Evolutionary conservation across 495 filamentous ascomycete species (phyloP).

Genomic region (Xylaria venustula): DNA sequence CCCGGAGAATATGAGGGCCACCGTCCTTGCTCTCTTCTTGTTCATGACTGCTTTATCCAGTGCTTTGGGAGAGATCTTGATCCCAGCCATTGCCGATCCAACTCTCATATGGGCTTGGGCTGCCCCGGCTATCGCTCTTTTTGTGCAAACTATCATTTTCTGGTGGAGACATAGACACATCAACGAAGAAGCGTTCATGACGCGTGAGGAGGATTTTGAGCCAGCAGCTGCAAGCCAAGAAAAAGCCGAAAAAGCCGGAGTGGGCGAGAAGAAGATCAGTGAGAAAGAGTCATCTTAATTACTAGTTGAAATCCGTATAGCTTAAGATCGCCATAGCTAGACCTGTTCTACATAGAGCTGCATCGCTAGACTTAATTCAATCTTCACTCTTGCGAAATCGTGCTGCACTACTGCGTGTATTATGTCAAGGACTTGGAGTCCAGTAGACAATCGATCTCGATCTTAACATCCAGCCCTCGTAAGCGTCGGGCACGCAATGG

Average conservation of each 20-base stretch:
- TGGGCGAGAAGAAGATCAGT: neutral
- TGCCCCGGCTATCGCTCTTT: slow-evolving; percentile 48
- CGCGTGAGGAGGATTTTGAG: slow-evolving; percentile 21
- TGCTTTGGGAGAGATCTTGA: slow-evolving; percentile 51
- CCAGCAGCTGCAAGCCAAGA: neutral
- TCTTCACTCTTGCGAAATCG: too few relatives aligned
- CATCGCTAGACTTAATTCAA: too few relatives aligned
- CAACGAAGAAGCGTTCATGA: slow-evolving; percentile 48
- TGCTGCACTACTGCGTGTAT: too few relatives aligned
- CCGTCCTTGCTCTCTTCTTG: slow-evolving; percentile 47
- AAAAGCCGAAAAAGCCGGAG: neutral
- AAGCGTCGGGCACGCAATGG: too few relatives aligned
- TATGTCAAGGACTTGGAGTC: too few relatives aligned
- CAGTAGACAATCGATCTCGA: too few relatives aligned
- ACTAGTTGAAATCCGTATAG: too few relatives aligned
- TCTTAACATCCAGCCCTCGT: too few relatives aligned
- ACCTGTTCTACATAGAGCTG: too few relatives aligned
- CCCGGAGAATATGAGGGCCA: slow-evolving; percentile 57
- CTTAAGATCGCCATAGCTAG: too few relatives aligned
- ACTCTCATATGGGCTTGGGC: slow-evolving; percentile 53
- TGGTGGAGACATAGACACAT: slow-evolving; percentile 44
- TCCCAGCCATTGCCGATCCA: slow-evolving; percentile 56
- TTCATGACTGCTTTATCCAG: slow-evolving; percentile 46
- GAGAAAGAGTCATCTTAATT: neutral
- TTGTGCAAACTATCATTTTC: slow-evolving; percentile 49